These are phyloP conservation scores for Starmerella roubikii DNA, from an alignment of 805 yeast species.

Conservation along the genomic window DNA sequence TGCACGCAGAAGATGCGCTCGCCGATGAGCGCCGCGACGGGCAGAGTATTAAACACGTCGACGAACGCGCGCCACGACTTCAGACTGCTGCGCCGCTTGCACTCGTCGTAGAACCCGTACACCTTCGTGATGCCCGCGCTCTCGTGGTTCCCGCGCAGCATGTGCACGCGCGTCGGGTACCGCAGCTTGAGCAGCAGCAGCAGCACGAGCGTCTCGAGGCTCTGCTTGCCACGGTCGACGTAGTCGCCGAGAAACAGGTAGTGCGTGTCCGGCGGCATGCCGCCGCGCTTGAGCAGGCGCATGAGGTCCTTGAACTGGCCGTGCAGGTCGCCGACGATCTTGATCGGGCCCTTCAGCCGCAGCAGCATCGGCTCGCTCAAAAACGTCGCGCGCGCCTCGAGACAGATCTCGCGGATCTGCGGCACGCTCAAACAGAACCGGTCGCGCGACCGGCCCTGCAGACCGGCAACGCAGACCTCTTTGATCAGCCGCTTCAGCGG, in stretches of 20 bases:
- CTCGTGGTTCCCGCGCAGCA: constrained; percentile 94
- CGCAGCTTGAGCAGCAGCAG: constrained; percentile 84
- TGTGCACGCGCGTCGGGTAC: constrained; percentile 86
- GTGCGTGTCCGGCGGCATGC: constrained; percentile 89
- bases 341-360: constrained; percentile 75
- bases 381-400: constrained; percentile 72
- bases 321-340: constrained; percentile 88
- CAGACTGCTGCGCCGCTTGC: constrained; percentile 80
- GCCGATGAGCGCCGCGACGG: constrained; percentile 89
- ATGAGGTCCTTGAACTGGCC: constrained; percentile 91
- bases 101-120: constrained; percentile 95
- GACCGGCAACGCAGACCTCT: constrained; percentile 21
- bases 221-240: constrained; percentile 95
- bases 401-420: constrained; percentile 75
- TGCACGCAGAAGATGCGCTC: constrained; percentile 87
- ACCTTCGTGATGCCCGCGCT: constrained; percentile 94
- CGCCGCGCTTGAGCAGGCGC: constrained; percentile 85
- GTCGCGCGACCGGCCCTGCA: constrained; percentile 8
- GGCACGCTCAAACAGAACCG: constrained; percentile 64
- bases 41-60: constrained; percentile 89
- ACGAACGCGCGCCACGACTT: constrained; percentile 87
- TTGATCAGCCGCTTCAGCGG: constrained; percentile 19
- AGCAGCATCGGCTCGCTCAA: constrained; percentile 78
- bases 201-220: constrained; percentile 78
- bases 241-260: constrained; percentile 91